phyloP scores from a whole-genome alignment of 164 flowering plant species.

The Liquidambar formosana region DNA sequence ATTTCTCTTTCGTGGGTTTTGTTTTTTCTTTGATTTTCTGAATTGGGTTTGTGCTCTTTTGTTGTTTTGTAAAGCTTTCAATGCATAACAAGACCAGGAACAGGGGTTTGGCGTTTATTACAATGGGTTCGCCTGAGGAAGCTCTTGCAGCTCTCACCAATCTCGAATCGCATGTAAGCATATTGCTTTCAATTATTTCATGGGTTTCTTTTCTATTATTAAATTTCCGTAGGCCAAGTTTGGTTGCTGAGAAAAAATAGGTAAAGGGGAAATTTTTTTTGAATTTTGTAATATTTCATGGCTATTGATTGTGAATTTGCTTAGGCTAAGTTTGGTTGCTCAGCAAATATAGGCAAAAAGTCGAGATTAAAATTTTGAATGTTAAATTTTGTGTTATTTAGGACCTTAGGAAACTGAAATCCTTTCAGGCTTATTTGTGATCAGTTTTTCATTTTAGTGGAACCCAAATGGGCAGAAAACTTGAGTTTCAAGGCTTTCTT shows the following conservation, averaged over 20 bases:
- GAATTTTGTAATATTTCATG: too few relatives aligned
- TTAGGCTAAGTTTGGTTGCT: neutral
- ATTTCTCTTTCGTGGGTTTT: neutral
- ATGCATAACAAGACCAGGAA: conserved; percentile 69
- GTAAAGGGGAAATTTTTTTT: neutral
- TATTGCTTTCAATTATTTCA: neutral
- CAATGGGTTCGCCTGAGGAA: conserved; percentile 80
- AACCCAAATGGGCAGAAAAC: too few relatives aligned
- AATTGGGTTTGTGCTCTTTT: conserved; percentile 19
- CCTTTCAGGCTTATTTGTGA: too few relatives aligned
- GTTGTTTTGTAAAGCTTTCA: conserved; percentile 42
- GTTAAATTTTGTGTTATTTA: too few relatives aligned
- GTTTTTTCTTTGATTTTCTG: neutral
- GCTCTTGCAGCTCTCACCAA: conserved; percentile 62
- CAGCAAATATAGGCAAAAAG: neutral
- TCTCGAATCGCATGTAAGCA: conserved; percentile 70
- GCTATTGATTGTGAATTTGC: too few relatives aligned
- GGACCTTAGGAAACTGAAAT: too few relatives aligned
- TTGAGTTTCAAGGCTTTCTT: too few relatives aligned
- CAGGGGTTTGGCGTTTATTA: conserved; percentile 79
- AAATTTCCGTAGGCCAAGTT: neutral
- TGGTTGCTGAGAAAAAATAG: neutral
- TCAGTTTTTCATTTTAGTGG: too few relatives aligned
- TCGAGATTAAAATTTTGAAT: too few relatives aligned
- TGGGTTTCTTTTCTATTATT: neutral